Evolutionary conservation across 805 yeast genomes (phyloP), one percentile per base, ranked within the genome.

Genomic region (Metschnikowia cubensis): DNA sequence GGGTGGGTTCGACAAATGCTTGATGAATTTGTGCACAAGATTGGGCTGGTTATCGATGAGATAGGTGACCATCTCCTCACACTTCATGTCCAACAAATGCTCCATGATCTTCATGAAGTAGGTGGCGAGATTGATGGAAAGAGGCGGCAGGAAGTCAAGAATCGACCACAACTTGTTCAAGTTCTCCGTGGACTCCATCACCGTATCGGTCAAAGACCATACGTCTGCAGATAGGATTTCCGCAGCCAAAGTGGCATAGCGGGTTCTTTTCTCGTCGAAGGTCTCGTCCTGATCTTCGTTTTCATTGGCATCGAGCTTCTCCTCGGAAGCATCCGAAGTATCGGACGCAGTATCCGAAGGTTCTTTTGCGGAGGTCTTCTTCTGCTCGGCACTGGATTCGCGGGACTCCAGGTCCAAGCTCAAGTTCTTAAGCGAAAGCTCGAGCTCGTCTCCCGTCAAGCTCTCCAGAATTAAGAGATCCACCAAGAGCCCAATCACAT

Each of bases 211-310:
- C 35, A 94, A 74, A 2, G 95, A 86, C 97, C 97, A 92, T 7
- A 90, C 91, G 62, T 92, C 98, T 3, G 94, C 89, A 37, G 92
- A 82, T 43, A 94, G 73, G 39, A 94, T 85, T 64, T 94, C 98
- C 1, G 96, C 89, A 5, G 96, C 90, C 36, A 73, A 59, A 6
- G 76, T 64, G 31, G 76, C 75, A 50, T 64, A 65, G 11, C 76
- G 63, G 5, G 65, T 63, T 14, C 66, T 60, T 14, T 60, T 60
- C 50, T 71, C 77, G 37, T 70, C 73, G 6, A 55, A 57, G 1
- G 66, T 56, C 35, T 58, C 61, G 10, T 49, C 46, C 13, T 29
- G 42, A 11, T 49, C 48, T 6, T 54, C 56, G 18, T 52, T 51
- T 6, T 47, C 50, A 13, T 39, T 45, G n/a, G 31, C 50, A 35